Evolutionary conservation across 1,284 basidiomycete genomes (phyloP).

Genomic region (Pulveroboletus ridleyi): DNA sequence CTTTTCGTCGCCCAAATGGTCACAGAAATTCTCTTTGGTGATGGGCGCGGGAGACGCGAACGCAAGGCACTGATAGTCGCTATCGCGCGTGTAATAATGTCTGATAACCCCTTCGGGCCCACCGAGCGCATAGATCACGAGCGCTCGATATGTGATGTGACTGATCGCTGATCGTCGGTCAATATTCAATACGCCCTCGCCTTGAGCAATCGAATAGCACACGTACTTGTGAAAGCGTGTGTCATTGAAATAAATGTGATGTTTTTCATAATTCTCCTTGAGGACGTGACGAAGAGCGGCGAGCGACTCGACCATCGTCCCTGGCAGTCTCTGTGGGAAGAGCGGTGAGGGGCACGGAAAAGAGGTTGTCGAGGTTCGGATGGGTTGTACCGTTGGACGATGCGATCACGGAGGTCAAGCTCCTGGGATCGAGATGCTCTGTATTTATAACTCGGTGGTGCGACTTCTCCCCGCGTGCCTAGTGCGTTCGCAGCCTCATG

Average conservation of each 20-base stretch:
- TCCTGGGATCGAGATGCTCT: too few relatives aligned
- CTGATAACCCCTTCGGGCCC: slow-evolving; percentile 43
- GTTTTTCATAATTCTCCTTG: slow-evolving; percentile 32
- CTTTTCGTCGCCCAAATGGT: slow-evolving; percentile 50
- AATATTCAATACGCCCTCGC: background rate
- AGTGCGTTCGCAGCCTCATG: too few relatives aligned
- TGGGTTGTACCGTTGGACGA: slow-evolving; percentile 12
- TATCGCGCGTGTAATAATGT: slow-evolving; percentile 43
- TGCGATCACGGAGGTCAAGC: slow-evolving; percentile 11
- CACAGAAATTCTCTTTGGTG: slow-evolving; percentile 46
- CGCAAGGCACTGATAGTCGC: slow-evolving; percentile 37
- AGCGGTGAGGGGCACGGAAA: slow-evolving; percentile 3
- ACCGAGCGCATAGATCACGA: slow-evolving; percentile 50
- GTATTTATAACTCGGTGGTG: slow-evolving; percentile 8
- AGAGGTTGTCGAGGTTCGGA: background rate
- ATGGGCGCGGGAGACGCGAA: slow-evolving; percentile 46
- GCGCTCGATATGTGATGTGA: slow-evolving; percentile 49
- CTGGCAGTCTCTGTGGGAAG: background rate
- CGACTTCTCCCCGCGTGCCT: too few relatives aligned
- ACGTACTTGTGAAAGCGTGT: slow-evolving; percentile 36
- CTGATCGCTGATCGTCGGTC: slow-evolving; percentile 30
- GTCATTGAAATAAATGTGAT: slow-evolving; percentile 37
- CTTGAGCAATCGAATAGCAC: rapidly evolving
- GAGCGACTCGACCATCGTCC: background rate
- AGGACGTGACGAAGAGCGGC: too few relatives aligned